Conservation (phyloP, 805 yeast species). For the Saccharomycopsis sp. region DNA sequence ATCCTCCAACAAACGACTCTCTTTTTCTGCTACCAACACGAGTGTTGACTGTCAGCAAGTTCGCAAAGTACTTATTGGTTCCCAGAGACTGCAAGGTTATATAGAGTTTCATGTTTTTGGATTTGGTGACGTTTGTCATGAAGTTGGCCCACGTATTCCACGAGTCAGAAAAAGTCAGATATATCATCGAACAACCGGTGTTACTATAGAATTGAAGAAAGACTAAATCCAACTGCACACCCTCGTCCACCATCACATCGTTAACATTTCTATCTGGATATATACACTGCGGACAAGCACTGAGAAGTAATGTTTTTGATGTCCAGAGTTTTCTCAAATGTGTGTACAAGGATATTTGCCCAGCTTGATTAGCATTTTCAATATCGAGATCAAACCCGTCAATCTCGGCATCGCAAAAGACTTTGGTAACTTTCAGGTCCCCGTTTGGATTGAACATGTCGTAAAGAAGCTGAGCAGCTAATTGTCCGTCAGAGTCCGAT, state of each 20-base stretch:
- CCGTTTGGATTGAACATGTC: conserved; percentile 42
- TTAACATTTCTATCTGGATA: conserved; percentile 48
- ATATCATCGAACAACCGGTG: conserved; percentile 35
- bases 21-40: conserved; percentile 3
- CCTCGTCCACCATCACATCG: conserved; percentile 35
- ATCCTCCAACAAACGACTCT: conserved; percentile 10
- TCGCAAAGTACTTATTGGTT: neutral
- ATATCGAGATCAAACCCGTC: conserved; percentile 21
- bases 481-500: conserved; percentile 67
- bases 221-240: conserved; percentile 47
- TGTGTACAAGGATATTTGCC: conserved; percentile 43
- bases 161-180: conserved; percentile 29
- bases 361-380: conserved; percentile 35
- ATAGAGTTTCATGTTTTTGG: neutral
- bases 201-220: conserved; percentile 66
- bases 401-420: conserved; percentile 23
- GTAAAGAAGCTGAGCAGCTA: conserved; percentile 55
- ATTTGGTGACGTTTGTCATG: conserved; percentile 50
- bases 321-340: conserved; percentile 29
- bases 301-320: conserved; percentile 43
- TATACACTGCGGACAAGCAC: conserved; percentile 67
- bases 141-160: conserved; percentile 48
- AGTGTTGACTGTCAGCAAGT: neutral
- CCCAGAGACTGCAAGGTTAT: neutral
- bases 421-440: conserved; percentile 30